A percentile compares a stretch with the other conserved stretches of the same genome.
phyloP scores from a whole-genome alignment of 495 filamentous ascomycete species.

The Niebla homalea region DNA sequence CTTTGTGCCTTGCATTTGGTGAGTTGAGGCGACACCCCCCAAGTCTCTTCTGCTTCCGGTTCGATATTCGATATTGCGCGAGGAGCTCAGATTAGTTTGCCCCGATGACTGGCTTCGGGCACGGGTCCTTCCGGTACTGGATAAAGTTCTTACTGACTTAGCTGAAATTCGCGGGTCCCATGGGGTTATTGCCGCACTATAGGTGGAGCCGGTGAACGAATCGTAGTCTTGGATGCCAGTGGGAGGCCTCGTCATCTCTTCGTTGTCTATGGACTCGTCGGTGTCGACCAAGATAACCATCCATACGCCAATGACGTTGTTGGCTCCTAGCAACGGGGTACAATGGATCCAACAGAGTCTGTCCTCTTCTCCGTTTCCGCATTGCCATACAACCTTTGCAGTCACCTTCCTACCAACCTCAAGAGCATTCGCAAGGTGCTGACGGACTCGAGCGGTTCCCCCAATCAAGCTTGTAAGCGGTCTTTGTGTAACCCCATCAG shows the following conservation, averaged over 20 bases:
- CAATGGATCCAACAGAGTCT: slow-evolving; percentile 47
- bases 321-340: slow-evolving; percentile 43
- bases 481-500: slow-evolving; percentile 47
- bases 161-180: not conserved
- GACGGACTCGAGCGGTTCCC: slow-evolving; percentile 35
- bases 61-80: too few species aligned
- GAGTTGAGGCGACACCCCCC: too few species aligned
- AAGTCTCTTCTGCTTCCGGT: too few species aligned
- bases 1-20: too few species aligned
- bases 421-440: slow-evolving; percentile 42
- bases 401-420: slow-evolving; percentile 48
- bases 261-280: slow-evolving; percentile 17
- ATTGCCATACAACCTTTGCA: slow-evolving; percentile 48
- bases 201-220: not conserved
- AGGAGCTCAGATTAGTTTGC: too few species aligned
- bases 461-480: slow-evolving; percentile 46
- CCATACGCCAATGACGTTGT: slow-evolving; percentile 48
- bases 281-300: slow-evolving; percentile 47
- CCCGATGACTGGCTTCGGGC: too few species aligned
- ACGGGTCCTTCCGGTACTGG: too few species aligned
- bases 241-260: not conserved
- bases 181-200: not conserved
- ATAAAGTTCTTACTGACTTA: too few species aligned
- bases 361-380: slow-evolving; percentile 29
- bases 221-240: not conserved